Evolutionary conservation across 768 basidiomycete species (phyloP).

Genomic region (Butyriboletus loyo): DNA sequence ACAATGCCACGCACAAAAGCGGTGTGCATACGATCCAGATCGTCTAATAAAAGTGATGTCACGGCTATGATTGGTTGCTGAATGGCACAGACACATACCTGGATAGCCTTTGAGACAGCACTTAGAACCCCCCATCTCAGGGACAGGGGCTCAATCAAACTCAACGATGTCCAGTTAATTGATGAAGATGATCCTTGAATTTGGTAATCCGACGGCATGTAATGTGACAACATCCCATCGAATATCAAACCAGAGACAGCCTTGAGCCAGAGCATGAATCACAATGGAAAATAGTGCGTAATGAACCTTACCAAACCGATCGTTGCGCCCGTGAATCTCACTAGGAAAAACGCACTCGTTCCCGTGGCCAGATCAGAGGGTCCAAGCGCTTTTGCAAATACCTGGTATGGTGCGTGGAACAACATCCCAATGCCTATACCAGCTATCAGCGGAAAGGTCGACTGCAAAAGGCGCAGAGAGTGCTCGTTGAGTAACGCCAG

Average conservation of each 20-base stretch:
- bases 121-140: conserved; percentile 47
- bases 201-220: conserved; percentile 47
- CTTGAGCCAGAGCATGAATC: conserved; percentile 37
- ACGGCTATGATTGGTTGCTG: background rate
- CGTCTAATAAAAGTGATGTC: conserved; percentile 39
- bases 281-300: background rate
- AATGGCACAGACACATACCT: conserved; percentile 40
- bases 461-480: conserved; percentile 44
- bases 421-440: conserved; percentile 81
- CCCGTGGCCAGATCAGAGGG: conserved; percentile 70
- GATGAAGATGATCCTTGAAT: conserved; percentile 43
- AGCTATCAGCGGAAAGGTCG: conserved; percentile 62
- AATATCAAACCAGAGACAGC: conserved; percentile 76
- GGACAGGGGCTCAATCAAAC: conserved; percentile 42
- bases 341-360: conserved; percentile 85
- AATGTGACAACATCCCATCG: conserved; percentile 46
- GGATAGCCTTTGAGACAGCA: conserved; percentile 59
- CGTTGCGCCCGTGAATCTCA: conserved; percentile 84
- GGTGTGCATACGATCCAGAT: conserved; percentile 76
- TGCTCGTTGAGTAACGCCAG: conserved; percentile 59
- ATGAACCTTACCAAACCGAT: conserved; percentile 62
- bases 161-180: conserved; percentile 53
- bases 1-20: conserved; percentile 59
- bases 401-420: conserved; percentile 83
- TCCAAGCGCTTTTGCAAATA: conserved; percentile 65